Conservation (phyloP, 345 rosid genomes). For the Aquilaria sinensis region DNA sequence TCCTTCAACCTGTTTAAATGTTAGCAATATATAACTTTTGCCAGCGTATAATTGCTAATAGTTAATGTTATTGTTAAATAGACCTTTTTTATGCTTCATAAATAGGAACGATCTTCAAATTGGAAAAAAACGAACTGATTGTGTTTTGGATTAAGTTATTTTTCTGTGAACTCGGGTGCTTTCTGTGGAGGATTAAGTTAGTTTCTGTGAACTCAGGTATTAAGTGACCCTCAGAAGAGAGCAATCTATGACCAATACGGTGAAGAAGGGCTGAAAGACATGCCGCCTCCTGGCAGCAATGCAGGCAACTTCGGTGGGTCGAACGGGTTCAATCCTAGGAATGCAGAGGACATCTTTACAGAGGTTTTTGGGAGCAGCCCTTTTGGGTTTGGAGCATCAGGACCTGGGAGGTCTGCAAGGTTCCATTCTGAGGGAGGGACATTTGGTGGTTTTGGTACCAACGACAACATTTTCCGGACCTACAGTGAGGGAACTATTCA, state of each 20-base stretch:
- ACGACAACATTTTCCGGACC: slow-evolving; percentile 56
- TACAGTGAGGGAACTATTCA: slow-evolving; percentile 50
- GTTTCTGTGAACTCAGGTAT: slow-evolving; percentile 41
- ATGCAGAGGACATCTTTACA: slow-evolving; percentile 93
- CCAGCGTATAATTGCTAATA: too few relatives aligned
- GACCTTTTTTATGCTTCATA: not conserved
- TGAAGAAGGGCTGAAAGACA: slow-evolving; percentile 88
- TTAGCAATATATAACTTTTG: too few relatives aligned
- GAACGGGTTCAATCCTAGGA: slow-evolving; percentile 81
- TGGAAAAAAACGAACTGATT: not conserved
- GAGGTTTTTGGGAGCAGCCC: slow-evolving; percentile 95
- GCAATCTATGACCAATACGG: slow-evolving; percentile 79
- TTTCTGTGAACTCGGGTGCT: not conserved
- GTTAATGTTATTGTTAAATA: too few relatives aligned
- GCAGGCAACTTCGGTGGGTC: slow-evolving; percentile 35
- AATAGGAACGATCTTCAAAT: not conserved
- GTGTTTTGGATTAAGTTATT: not conserved
- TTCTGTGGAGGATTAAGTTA: slow-evolving; percentile 1
- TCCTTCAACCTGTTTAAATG: not conserved
- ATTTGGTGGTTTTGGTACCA: slow-evolving; percentile 49
- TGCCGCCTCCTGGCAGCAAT: slow-evolving; percentile 53
- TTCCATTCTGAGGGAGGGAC: slow-evolving; percentile 71
- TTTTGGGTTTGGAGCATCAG: slow-evolving; percentile 68
- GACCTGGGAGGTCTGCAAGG: slow-evolving; percentile 62
- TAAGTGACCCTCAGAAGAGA: slow-evolving; percentile 86